These are phyloP conservation scores for Priceomyces haplophilus DNA, from an alignment of 805 yeast species.

Conservation along the genomic window DNA sequence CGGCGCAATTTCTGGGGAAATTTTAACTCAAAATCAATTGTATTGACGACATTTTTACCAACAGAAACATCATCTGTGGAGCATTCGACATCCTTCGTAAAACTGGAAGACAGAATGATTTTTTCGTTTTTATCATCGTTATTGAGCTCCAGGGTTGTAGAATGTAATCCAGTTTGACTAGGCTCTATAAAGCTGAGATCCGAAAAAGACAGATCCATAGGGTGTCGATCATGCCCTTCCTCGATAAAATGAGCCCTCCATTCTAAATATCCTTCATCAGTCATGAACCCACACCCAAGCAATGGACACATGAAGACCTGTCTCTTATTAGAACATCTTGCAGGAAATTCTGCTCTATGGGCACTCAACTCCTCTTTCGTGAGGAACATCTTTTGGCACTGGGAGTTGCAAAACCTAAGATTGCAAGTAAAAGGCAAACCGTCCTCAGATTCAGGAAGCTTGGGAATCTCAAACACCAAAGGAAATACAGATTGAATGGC, in stretches of 20 bases:
- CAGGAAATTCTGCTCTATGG: constrained; percentile 17
- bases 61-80: too few relatives aligned
- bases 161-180: not conserved
- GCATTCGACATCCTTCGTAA: too few relatives aligned
- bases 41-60: too few relatives aligned
- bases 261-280: constrained; percentile 29
- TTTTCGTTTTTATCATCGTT: too few relatives aligned
- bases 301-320: constrained; percentile 38
- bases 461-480: constrained; percentile 19
- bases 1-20: too few relatives aligned
- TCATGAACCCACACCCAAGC: constrained; percentile 39
- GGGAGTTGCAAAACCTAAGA: constrained; percentile 7
- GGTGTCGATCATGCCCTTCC: constrained; percentile 15
- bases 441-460: constrained; percentile 19
- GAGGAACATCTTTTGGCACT: constrained; percentile 17
- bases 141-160: too few relatives aligned
- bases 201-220: constrained; percentile 4
- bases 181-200: not conserved
- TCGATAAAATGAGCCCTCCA: constrained; percentile 29
- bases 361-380: constrained; percentile 12
- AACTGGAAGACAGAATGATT: too few relatives aligned
- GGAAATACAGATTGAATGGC: constrained; percentile 17
- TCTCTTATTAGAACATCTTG: constrained; percentile 24
- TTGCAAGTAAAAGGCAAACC: constrained; percentile 17
- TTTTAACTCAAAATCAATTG: too few relatives aligned